Conservation (phyloP, 768 basidiomycete species). For the Mycena epipterygia region DNA sequence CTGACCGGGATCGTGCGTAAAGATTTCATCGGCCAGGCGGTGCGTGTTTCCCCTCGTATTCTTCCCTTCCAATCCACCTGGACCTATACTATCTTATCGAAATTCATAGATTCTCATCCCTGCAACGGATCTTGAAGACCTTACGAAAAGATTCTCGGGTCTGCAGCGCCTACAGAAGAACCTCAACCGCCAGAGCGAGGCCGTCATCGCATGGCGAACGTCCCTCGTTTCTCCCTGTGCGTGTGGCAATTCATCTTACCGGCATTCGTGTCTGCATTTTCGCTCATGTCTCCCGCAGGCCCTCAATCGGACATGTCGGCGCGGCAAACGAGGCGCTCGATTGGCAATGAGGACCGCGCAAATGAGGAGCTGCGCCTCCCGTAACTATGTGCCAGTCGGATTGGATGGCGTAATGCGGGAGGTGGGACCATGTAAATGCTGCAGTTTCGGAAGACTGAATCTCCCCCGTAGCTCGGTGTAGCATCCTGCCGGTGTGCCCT, state of each 20-base stretch:
- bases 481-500: too few species aligned
- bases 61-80: neutral
- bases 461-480: too few species aligned
- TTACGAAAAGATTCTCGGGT: slow-evolving; percentile 12
- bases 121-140: slow-evolving; percentile 8
- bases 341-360: neutral
- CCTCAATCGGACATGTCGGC: neutral
- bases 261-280: neutral
- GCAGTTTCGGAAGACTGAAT: too few species aligned
- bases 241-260: neutral
- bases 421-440: too few species aligned
- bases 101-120: slow-evolving; percentile 11
- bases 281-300: neutral
- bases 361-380: neutral
- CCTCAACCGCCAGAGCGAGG: neutral
- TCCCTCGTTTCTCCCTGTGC: neutral
- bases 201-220: neutral
- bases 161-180: neutral
- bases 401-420: too few species aligned
- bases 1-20: neutral
- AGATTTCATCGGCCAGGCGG: slow-evolving; percentile 21
- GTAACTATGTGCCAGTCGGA: neutral
- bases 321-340: neutral
- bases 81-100: neutral
- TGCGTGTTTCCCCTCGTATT: neutral